Evolutionary conservation across 1,139 yeast genomes (phyloP).

Genomic region (Geotrichum citri-aurantii): DNA sequence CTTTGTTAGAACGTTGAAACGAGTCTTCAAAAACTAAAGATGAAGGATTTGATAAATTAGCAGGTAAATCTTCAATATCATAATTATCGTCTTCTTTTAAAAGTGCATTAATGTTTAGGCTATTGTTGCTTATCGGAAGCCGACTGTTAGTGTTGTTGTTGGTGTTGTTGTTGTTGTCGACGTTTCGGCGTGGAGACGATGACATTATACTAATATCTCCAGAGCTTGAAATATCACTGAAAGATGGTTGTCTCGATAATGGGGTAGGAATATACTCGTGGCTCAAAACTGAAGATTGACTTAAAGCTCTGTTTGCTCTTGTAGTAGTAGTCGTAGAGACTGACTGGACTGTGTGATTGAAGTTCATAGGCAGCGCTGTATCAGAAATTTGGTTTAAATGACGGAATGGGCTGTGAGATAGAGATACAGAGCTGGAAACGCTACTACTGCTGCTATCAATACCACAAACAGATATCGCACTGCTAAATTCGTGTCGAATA

Average conservation of each 20-base stretch:
- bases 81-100: conserved; percentile 1
- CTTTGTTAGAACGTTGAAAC: neutral
- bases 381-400: neutral
- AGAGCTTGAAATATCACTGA: conserved; percentile 8
- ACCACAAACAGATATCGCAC: neutral
- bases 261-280: neutral
- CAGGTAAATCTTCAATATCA: conserved; percentile 5
- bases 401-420: neutral
- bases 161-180: neutral
- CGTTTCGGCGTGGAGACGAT: neutral
- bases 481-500: conserved; percentile 2
- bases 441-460: conserved; percentile 9
- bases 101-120: conserved; percentile 9
- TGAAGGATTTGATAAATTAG: neutral
- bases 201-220: conserved; percentile 1
- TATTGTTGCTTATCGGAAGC: conserved; percentile 4
- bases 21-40: neutral
- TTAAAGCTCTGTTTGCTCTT: conserved; percentile 1
- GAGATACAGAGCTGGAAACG: conserved; percentile 6
- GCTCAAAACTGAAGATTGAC: conserved; percentile 7
- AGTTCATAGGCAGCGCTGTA: neutral
- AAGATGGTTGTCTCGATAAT: conserved; percentile 3
- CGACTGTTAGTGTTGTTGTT: neutral
- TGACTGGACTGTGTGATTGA: neutral
- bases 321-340: neutral